Percentiles rank a stretch among this genome's conserved stretches.
phyloP scores from a whole-genome alignment of 345 rosid species.

The Microcos paniculata region DNA sequence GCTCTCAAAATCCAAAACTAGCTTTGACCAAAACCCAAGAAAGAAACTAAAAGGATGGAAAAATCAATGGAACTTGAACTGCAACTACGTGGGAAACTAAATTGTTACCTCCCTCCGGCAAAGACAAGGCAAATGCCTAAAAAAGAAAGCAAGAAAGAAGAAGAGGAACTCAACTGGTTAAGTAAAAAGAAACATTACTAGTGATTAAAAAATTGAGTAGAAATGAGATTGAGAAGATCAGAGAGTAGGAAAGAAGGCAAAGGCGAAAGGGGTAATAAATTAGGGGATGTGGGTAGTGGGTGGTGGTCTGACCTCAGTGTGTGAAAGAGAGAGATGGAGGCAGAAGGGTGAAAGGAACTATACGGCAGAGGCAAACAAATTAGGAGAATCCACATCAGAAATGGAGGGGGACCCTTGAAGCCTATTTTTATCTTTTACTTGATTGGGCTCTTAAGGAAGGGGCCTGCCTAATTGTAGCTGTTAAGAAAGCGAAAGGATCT shows the following conservation, averaged over 20 bases:
- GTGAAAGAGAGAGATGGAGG: constrained; percentile 1
- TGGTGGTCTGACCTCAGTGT: constrained; percentile 5
- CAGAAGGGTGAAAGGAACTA: constrained; percentile 56
- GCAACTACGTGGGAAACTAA: neutral
- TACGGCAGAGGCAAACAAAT: constrained; percentile 40
- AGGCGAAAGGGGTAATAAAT: constrained; percentile 14
- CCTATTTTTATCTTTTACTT: constrained; percentile 4
- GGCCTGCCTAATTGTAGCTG: neutral
- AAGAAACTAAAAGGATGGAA: neutral
- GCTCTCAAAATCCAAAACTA: neutral
- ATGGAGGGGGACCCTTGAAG: constrained; percentile 12
- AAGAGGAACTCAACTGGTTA: neutral
- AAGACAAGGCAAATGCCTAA: constrained; percentile 5
- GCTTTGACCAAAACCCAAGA: constrained; percentile 8
- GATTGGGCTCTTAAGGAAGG: neutral
- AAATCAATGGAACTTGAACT: neutral
- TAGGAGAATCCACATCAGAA: constrained; percentile 37
- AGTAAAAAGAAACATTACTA: neutral
- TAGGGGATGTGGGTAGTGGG: constrained; percentile 5
- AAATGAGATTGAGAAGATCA: neutral
- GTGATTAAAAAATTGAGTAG: neutral
- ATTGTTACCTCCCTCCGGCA: neutral
- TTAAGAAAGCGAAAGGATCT: neutral
- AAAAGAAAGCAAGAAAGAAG: neutral
- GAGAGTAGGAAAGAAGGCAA: neutral